These are phyloP conservation scores for Phytophthora citricola DNA, from an alignment of 352 stramenopile genomes.

Conservation along the genomic window DNA sequence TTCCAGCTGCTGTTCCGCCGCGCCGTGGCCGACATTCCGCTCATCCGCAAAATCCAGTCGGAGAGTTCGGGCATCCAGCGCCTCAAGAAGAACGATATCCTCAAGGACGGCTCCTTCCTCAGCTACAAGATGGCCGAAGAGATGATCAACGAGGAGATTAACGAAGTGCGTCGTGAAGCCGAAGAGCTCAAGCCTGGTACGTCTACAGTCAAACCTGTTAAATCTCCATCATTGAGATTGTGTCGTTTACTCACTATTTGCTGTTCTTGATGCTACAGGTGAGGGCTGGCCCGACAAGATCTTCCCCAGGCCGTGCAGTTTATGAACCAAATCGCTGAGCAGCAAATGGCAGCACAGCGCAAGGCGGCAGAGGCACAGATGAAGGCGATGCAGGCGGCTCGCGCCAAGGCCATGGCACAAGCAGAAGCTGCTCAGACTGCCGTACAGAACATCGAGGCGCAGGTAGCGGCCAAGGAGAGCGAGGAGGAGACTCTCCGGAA, in stretches of 20 bases:
- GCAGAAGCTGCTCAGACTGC: constrained; percentile 40
- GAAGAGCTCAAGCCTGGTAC: constrained; percentile 85
- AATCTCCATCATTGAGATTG: not conserved
- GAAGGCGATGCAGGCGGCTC: constrained; percentile 63
- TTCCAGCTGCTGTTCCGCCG: constrained; percentile 88
- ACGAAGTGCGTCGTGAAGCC: constrained; percentile 79
- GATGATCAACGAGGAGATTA: constrained; percentile 90
- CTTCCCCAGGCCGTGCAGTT: constrained; percentile 89
- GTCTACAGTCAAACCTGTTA: constrained; percentile 1
- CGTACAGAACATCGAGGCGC: constrained; percentile 49
- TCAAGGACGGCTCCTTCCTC: constrained; percentile 88
- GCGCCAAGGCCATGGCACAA: constrained; percentile 60
- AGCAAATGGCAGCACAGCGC: constrained; percentile 84
- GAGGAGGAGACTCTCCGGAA: constrained; percentile 62
- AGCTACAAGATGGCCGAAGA: constrained; percentile 90
- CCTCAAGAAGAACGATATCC: constrained; percentile 89
- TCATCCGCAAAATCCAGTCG: constrained; percentile 90
- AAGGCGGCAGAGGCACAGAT: constrained; percentile 79
- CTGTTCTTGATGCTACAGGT: constrained; percentile 38
- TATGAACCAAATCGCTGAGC: constrained; percentile 89
- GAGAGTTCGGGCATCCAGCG: constrained; percentile 86
- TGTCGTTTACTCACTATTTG: constrained; percentile 6
- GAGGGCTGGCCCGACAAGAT: constrained; percentile 90
- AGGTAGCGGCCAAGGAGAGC: constrained; percentile 41
- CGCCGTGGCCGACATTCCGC: constrained; percentile 81